Evolutionary conservation across 2,329 filamentous ascomycete genomes (phyloP).

Genomic region (Fusarium camptoceras): DNA sequence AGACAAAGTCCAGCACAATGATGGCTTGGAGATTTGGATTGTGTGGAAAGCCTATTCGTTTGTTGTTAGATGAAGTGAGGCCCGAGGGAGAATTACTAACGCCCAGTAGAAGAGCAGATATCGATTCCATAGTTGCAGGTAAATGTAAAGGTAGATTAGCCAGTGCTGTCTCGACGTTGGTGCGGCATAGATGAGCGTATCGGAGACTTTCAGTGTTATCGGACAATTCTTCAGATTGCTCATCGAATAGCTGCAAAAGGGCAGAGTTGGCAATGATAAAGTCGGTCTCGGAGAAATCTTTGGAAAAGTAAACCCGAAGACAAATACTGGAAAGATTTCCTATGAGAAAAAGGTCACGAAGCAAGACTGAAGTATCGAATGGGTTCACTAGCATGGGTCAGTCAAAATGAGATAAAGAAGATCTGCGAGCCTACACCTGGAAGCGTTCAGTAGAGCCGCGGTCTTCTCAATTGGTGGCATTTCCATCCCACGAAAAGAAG

Average conservation of each 20-base stretch:
- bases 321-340: background rate
- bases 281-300: background rate
- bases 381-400: background rate
- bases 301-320: background rate
- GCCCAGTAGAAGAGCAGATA: background rate
- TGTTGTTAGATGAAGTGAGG: background rate
- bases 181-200: background rate
- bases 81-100: background rate
- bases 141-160: background rate
- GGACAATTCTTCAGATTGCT: background rate
- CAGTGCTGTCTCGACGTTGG: background rate
- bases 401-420: background rate
- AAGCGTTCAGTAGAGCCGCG: background rate
- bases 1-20: background rate
- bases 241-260: background rate
- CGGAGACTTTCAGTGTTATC: background rate
- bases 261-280: background rate
- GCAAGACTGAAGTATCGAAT: background rate
- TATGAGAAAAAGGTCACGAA: background rate
- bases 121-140: background rate
- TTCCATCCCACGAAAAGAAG: background rate
- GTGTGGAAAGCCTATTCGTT: background rate
- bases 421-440: background rate
- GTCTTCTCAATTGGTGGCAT: background rate
- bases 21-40: background rate